A percentile compares a stretch with the other conserved stretches of the same genome.
These are phyloP conservation scores for Hypoxylon intermedium DNA, from an alignment of 495 filamentous ascomycete species.

Conservation along the genomic window DNA sequence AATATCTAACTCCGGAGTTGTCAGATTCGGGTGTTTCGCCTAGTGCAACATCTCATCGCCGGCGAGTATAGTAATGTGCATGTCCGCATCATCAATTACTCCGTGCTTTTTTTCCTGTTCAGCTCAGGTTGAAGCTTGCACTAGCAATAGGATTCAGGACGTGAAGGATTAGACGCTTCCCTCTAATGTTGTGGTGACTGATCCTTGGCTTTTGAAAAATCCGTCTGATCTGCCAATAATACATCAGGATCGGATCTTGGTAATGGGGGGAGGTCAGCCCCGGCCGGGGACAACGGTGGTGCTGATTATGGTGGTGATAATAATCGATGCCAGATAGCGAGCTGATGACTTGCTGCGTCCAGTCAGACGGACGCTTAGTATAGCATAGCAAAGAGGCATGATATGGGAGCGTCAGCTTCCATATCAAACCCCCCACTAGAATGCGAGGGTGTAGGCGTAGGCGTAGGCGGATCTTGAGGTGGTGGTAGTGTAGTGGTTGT, in stretches of 20 bases:
- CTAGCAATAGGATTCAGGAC: conserved; percentile 14
- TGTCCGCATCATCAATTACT: conserved; percentile 28
- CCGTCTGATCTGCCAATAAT: conserved; percentile 23
- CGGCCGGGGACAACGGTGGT: conserved; percentile 2
- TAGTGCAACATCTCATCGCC: conserved; percentile 20
- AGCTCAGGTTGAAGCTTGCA: conserved; percentile 8
- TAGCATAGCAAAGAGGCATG: not conserved
- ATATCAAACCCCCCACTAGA: not conserved
- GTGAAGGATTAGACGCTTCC: conserved; percentile 18
- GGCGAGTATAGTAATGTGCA: not conserved
- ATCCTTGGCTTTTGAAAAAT: conserved; percentile 14
- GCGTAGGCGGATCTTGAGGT: not conserved
- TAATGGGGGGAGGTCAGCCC: conserved; percentile 18
- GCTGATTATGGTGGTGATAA: not conserved
- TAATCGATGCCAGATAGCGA: conserved; percentile 1
- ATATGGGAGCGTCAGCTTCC: conserved; percentile 15
- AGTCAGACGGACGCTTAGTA: not conserved
- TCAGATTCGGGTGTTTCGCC: conserved; percentile 22
- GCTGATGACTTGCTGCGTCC: conserved; percentile 4
- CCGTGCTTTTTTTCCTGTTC: conserved; percentile 23
- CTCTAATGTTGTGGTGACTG: conserved; percentile 22
- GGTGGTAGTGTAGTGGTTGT: not conserved
- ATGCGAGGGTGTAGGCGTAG: no score
- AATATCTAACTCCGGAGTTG: conserved; percentile 31
- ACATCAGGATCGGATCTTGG: conserved; percentile 10